These are phyloP conservation scores for Geotrichum ghanense DNA, from an alignment of 805 yeast species.

Conservation along the genomic window DNA sequence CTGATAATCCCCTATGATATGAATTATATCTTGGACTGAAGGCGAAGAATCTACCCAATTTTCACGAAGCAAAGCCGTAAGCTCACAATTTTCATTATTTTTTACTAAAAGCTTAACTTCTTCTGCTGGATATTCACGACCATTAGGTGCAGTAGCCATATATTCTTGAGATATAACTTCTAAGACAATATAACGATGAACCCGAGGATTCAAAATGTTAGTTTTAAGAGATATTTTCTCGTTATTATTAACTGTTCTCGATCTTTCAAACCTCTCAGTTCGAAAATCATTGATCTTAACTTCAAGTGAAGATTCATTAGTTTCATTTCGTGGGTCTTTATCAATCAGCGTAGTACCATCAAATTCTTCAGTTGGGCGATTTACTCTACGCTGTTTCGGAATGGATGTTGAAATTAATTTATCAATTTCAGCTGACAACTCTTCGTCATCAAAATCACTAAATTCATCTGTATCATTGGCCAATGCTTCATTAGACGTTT, in stretches of 20 bases:
- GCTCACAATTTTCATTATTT: neutral
- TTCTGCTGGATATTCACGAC: neutral
- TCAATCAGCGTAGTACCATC: neutral
- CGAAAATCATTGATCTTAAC: slow-evolving; percentile 2
- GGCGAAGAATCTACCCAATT: slow-evolving; percentile 20
- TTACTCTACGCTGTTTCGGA: neutral
- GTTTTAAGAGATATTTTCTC: slow-evolving; percentile 6
- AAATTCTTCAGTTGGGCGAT: neutral
- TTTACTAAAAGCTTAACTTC: neutral
- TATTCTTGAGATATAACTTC: neutral
- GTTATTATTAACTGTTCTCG: neutral
- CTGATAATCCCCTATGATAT: slow-evolving; percentile 21
- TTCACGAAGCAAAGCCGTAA: slow-evolving; percentile 12
- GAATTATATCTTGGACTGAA: slow-evolving; percentile 21
- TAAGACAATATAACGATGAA: slow-evolving; percentile 12
- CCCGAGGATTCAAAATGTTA: slow-evolving; percentile 7
- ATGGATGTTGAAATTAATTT: neutral
- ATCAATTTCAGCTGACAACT: slow-evolving; percentile 2
- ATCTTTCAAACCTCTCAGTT: slow-evolving; percentile 4
- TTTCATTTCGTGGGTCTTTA: slow-evolving; percentile 3
- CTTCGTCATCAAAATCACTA: slow-evolving; percentile 5
- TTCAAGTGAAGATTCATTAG: neutral
- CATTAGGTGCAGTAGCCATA: neutral
- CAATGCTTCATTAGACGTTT: neutral
- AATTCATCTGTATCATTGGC: neutral